Base-by-base conservation (phyloP, 805 yeast genomes). In the Myxozyma neglecta region DNA sequence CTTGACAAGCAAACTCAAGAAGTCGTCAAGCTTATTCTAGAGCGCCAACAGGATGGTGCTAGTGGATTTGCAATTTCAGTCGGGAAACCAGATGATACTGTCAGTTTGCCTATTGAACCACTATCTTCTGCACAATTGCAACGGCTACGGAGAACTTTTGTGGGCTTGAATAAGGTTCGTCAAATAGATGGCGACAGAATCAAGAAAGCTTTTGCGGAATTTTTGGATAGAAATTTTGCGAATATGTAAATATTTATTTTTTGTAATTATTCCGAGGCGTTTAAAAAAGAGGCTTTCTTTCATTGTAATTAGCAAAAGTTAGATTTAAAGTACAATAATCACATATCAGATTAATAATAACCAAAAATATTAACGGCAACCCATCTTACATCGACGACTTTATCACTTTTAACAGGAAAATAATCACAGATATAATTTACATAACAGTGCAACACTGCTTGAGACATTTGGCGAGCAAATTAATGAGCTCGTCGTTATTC, bases 41-140 rank as follows among this genome's bases (percentile, higher is more conserved):
- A 85, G 61, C 81, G 84, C 65, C 89, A 86, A 70, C 84, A 84
- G 65, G 74, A 83, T 76, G 75, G 77, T 3, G 72, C 73, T 2
- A 32, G 47, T 0, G 74, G 76, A 6, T 66, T 44, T 65, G 66
- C 79, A 6, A 77, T 76, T 53, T 75, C 76, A 58, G 80, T 71
- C 59, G 81, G 74, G 32, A 73, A 70, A 2, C 61, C 64, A 6
- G 77, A 78, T 11, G 48, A 39, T 11, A 52, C 8, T 14, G 82
- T 90, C 3, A 83, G 82, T 16, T 74, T 93, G 69, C 97, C 97
- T 1, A 70, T 83, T 1, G 75, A 76, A 5, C 74, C 81, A 0
- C 84, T 88, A 8, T 83, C 89, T 13, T 78, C 86, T 44, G 89
- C 97, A 0, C 91, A 89, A 70, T 72, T 94, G 56, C 97, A 92